Evolutionary conservation across 179 eudicot genomes (phyloP).

Genomic region (Nepenthes alata): DNA sequence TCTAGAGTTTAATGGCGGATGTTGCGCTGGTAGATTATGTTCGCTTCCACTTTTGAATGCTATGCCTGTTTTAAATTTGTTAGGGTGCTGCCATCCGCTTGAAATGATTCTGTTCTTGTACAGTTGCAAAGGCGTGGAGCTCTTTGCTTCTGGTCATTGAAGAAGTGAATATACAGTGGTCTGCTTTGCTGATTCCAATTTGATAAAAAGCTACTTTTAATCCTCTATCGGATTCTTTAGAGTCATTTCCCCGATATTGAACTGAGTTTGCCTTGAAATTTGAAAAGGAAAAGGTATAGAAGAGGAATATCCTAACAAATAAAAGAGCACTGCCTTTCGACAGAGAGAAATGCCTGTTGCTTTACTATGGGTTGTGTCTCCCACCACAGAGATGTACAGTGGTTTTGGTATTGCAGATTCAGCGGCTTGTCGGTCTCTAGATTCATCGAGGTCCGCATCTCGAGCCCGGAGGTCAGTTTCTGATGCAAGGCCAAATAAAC

Average conservation of each 20-base stretch:
- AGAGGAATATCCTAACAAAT: not conserved
- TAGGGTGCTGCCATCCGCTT: no score
- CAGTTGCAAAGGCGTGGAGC: no score
- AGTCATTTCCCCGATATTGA: not conserved
- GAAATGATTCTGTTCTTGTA: no score
- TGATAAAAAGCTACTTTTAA: no score
- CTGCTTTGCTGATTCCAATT: no score
- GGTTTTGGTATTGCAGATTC: constrained; percentile 42
- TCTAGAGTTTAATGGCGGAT: no score
- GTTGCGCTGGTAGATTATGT: no score
- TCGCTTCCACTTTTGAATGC: no score
- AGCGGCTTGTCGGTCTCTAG: constrained; percentile 14
- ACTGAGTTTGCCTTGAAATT: constrained; percentile 1
- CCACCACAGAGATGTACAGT: constrained; percentile 47
- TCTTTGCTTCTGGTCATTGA: no score
- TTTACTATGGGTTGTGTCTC: constrained; percentile 62
- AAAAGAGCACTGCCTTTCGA: not conserved
- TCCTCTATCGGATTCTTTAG: no score
- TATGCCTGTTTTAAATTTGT: no score
- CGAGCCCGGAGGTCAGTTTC: constrained; percentile 16
- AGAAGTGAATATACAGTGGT: no score
- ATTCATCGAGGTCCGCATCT: constrained; percentile 16
- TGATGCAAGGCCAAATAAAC: constrained; percentile 21
- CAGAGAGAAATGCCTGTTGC: constrained; percentile 57
- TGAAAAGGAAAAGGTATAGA: constrained; percentile 2